Base-by-base conservation (phyloP, 1,139 yeast genomes). In the Zhuliangozyma blackwelliae region DNA sequence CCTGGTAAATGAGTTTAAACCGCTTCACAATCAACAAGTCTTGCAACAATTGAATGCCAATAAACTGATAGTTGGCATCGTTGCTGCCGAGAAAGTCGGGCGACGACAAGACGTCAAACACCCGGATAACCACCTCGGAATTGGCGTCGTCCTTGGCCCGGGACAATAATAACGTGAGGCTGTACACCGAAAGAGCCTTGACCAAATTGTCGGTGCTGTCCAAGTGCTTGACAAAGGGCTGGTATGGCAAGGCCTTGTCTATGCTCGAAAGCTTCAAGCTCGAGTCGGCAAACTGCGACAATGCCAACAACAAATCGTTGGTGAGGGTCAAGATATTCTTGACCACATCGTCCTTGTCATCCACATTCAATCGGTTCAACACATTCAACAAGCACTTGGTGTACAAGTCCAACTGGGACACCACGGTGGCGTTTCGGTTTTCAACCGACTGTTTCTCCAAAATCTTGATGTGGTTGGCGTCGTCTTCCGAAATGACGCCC, bases 241-340 rank as follows among this genome's bases (percentile, higher is more conserved):
- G 63, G 51, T 69, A 81, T 10, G 85, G 84, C 39, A 77, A 65
- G n/a, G 71, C 59, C 3, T 59, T 47, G 45, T 75, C 80, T 28
- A 77, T 58, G 10, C 54, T 46, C n/a, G 69, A 57, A 39, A 77
- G 65, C 30, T 59, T 61, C 45, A 76, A 61, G 32, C 81, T 61
- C 10, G 74, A 61, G 22, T 61, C 60, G 28, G 71, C 59, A 51
- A 73, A 77, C 42, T 57, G 72, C 25, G 75, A 72, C 29, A 71
- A 62, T 27, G 72, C 77, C 35, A 63, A 51, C 36, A 73, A 54
- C 47, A 84, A 68, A 48, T 84, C 94, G 39, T 82, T 79, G 37
- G 82, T 65, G 44, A 87, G 66, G 27, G 85, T 86, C 43, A 85
- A 72, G 26, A 84, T 72, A 53, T 82, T 82, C 58, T 85, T 84